Evolutionary conservation across 2,329 filamentous ascomycete genomes (phyloP).

Genomic region (Xylaria sp.): DNA sequence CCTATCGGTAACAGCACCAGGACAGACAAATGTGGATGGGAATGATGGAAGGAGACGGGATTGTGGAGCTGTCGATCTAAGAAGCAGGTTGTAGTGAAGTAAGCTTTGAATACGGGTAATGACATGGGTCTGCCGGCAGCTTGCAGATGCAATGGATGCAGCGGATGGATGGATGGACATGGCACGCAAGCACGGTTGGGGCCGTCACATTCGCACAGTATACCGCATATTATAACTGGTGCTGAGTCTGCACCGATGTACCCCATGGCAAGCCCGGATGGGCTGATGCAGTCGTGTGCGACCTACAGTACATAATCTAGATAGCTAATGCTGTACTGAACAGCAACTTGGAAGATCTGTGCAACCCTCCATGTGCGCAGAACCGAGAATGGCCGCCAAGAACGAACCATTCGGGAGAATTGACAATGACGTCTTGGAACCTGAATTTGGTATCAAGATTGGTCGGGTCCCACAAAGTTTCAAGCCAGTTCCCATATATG

Average conservation of each 20-base stretch:
- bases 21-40: constrained; percentile 26
- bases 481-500: constrained; percentile 10
- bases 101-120: constrained; percentile 37
- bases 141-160: constrained; percentile 28
- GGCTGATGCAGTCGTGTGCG: neutral
- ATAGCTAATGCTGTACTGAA: too few species aligned
- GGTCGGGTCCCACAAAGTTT: constrained; percentile 19
- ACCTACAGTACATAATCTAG: too few species aligned
- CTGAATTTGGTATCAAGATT: constrained; percentile 28
- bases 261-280: neutral
- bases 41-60: constrained; percentile 28
- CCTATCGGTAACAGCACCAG: constrained; percentile 23
- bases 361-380: neutral
- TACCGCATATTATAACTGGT: neutral
- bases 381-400: constrained; percentile 21
- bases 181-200: constrained; percentile 6
- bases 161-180: constrained; percentile 14
- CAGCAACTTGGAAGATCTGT: neutral
- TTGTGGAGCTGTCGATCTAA: constrained; percentile 37
- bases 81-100: constrained; percentile 23
- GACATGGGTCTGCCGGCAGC: constrained; percentile 36
- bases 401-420: constrained; percentile 10
- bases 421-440: constrained; percentile 32
- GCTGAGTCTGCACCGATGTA: neutral
- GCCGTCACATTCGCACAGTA: neutral